A percentile compares a stretch with the other conserved stretches of the same genome.
Evolutionary conservation across 208 protist genomes (phyloP).

Genomic region (Leptomonas pyrrhocoris): DNA sequence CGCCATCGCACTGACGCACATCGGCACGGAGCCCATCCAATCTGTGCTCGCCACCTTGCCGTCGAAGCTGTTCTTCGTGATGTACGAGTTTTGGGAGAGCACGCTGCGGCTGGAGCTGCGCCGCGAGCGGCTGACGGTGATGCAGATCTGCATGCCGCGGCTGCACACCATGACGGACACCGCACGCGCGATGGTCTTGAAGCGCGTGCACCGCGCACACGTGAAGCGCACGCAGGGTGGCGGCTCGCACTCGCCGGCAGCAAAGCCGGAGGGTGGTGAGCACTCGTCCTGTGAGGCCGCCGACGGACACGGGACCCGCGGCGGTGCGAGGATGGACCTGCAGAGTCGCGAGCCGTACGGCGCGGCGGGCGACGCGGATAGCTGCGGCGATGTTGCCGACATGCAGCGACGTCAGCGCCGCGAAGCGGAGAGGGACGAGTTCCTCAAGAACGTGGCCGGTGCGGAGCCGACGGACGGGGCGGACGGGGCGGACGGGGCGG

Average conservation of each 20-base stretch:
- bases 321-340: not conserved
- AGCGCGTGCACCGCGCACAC: slow-evolving; percentile 12
- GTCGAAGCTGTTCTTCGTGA: slow-evolving; percentile 42
- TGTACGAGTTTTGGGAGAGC: slow-evolving; percentile 65
- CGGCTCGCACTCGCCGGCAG: not conserved
- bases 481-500: not conserved
- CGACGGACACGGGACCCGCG: not conserved
- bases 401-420: slow-evolving; percentile 8
- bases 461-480: not conserved
- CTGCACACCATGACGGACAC: slow-evolving; percentile 49
- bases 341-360: slow-evolving; percentile 9
- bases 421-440: slow-evolving; percentile 3
- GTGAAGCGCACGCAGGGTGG: not conserved
- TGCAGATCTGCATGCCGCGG: slow-evolving; percentile 41
- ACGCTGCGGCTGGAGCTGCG: slow-evolving; percentile 64
- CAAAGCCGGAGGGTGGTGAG: not conserved
- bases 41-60: slow-evolving; percentile 25
- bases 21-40: slow-evolving; percentile 49
- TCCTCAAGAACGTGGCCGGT: not conserved
- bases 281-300: not conserved
- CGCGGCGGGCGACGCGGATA: not conserved
- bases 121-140: slow-evolving; percentile 43
- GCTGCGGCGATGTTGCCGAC: not conserved
- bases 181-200: slow-evolving; percentile 33
- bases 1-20: slow-evolving; percentile 34